phyloP scores from a whole-genome alignment of 2,329 filamentous ascomycete species.

The Cytospora piceae region DNA sequence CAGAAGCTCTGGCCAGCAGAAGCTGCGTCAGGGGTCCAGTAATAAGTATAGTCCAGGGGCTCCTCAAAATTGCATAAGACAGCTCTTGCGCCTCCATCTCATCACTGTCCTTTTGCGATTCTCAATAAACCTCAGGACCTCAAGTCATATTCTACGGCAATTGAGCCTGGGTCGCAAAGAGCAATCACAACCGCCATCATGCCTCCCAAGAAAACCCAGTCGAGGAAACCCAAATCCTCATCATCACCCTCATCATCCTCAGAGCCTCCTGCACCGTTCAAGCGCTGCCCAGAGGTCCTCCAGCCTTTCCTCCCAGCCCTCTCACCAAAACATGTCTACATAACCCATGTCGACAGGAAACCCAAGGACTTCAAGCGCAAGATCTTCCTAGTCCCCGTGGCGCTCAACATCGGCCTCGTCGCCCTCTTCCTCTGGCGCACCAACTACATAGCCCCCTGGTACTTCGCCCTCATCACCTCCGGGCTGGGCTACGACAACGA shows the following conservation, averaged over 20 bases:
- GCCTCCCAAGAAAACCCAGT: conserved; percentile 40
- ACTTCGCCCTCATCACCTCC: conserved; percentile 68
- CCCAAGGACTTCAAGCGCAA: conserved; percentile 74
- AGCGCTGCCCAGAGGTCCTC: conserved; percentile 64
- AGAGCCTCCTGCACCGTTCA: conserved; percentile 68
- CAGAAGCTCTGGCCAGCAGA: background rate
- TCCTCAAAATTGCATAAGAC: background rate
- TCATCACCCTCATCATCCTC: conserved; percentile 35
- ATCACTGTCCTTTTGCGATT: background rate
- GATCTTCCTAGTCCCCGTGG: conserved; percentile 78
- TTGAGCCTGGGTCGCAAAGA: background rate
- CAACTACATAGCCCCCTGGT: conserved; percentile 71
- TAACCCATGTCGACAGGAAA: conserved; percentile 79
- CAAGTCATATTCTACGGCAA: background rate
- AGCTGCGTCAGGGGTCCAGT: conserved; percentile 4
- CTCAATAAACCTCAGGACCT: background rate
- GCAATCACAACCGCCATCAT: conserved; percentile 26
- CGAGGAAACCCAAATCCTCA: conserved; percentile 39
- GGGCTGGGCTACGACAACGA: conserved; percentile 69
- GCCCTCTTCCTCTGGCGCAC: conserved; percentile 69
- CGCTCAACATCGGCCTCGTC: conserved; percentile 73
- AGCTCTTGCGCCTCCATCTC: background rate
- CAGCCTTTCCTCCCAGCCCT: conserved; percentile 69
- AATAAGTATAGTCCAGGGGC: background rate
- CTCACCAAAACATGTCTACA: conserved; percentile 73